phyloP scores from a whole-genome alignment of 768 basidiomycete genomes.

The Lyophyllum semitale region DNA sequence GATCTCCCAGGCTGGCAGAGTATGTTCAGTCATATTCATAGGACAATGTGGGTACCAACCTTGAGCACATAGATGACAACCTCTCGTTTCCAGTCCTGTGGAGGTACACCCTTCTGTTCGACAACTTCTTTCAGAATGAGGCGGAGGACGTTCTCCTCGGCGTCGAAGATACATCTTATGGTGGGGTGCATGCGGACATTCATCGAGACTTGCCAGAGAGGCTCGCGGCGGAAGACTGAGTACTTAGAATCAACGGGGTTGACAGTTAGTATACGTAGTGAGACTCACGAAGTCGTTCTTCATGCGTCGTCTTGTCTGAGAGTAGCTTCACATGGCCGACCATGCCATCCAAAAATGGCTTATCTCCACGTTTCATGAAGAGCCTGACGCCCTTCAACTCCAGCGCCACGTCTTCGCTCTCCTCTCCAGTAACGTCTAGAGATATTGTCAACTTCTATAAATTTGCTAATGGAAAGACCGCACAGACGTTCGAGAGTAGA shows the following conservation, averaged over 20 bases:
- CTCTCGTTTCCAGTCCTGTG: slow-evolving; percentile 33
- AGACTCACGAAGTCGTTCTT: slow-evolving; percentile 53
- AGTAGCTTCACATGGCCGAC: slow-evolving; percentile 64
- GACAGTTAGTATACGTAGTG: background rate
- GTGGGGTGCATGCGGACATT: slow-evolving; percentile 57
- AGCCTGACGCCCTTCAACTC: slow-evolving; percentile 66
- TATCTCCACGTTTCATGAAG: slow-evolving; percentile 57
- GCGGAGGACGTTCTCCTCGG: slow-evolving; percentile 55
- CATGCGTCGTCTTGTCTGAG: slow-evolving; percentile 37
- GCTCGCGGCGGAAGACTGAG: slow-evolving; percentile 71
- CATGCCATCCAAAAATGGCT: slow-evolving; percentile 60
- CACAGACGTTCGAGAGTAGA: slow-evolving; percentile 18
- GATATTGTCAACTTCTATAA: background rate
- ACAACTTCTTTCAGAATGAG: slow-evolving; percentile 53
- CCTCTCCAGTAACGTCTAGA: slow-evolving; percentile 61
- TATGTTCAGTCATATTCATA: background rate
- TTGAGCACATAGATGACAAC: slow-evolving; percentile 67
- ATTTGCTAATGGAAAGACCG: background rate
- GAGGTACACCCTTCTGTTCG: slow-evolving; percentile 22
- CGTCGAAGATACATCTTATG: slow-evolving; percentile 60
- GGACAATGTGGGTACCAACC: slow-evolving; percentile 35
- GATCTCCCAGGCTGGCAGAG: slow-evolving; percentile 44
- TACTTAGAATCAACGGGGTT: background rate
- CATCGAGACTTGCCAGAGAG: slow-evolving; percentile 70
- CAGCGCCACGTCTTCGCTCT: slow-evolving; percentile 55